Evolutionary conservation across 805 yeast genomes (phyloP).

Genomic region (Ogataea ramenticola): DNA sequence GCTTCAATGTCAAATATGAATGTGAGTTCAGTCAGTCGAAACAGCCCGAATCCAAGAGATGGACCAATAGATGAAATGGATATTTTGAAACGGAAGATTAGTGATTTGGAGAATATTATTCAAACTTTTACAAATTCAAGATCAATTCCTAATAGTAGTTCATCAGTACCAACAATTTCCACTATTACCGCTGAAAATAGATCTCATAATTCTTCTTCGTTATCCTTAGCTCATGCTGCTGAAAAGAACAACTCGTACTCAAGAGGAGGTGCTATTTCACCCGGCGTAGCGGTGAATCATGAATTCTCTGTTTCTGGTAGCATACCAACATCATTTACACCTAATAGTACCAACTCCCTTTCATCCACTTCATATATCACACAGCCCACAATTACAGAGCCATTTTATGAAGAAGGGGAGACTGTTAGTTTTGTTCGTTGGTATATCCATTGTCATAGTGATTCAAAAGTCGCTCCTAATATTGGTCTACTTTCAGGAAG

Average conservation of each 20-base stretch:
- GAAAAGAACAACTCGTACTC: no score
- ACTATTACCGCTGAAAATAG: neutral
- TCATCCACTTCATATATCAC: no score
- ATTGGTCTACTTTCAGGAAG: conserved; percentile 8
- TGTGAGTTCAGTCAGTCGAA: no score
- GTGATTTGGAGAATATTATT: neutral
- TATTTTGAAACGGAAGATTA: neutral
- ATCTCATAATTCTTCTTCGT: neutral
- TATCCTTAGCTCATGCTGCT: neutral
- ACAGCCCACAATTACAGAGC: neutral
- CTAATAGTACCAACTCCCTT: neutral
- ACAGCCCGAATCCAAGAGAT: no score
- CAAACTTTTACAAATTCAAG: neutral
- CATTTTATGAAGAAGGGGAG: conserved; percentile 4
- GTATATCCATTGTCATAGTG: conserved; percentile 1
- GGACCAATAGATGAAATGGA: neutral
- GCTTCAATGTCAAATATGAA: no score
- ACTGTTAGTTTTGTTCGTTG: conserved; percentile 10
- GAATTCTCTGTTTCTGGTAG: neutral
- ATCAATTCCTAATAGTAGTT: no score
- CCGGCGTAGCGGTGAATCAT: no score
- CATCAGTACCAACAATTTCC: neutral
- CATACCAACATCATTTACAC: neutral
- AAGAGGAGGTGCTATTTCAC: no score
- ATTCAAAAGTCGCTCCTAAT: neutral